These are phyloP conservation scores for Piper betle DNA, from an alignment of 164 flowering plant species.

Conservation along the genomic window DNA sequence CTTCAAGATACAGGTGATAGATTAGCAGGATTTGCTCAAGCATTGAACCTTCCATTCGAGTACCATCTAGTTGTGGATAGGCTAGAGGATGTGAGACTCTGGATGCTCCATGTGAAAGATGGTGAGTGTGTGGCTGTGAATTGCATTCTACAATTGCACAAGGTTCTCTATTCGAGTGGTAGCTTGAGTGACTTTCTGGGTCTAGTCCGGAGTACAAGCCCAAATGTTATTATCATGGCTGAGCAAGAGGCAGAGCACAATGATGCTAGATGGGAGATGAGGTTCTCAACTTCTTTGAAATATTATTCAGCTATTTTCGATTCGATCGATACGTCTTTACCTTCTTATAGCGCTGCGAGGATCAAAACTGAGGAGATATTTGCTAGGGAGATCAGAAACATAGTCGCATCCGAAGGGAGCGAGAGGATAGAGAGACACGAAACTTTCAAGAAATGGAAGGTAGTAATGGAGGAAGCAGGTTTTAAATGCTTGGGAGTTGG, in stretches of 20 bases:
- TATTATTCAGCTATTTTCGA: slow-evolving; percentile 86
- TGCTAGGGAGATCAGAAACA: slow-evolving; percentile 67
- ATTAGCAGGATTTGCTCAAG: slow-evolving; percentile 61
- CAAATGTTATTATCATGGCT: slow-evolving; percentile 44
- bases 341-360: slow-evolving; percentile 45
- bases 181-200: slow-evolving; percentile 66
- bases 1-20: slow-evolving; percentile 81
- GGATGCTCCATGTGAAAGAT: slow-evolving; percentile 99
- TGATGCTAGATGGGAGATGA: slow-evolving; percentile 29
- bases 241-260: slow-evolving; percentile 87
- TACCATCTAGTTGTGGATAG: slow-evolving; percentile 90
- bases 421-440: slow-evolving; percentile 75
- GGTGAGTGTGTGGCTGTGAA: slow-evolving; percentile 72
- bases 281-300: slow-evolving; percentile 52
- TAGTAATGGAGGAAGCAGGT: slow-evolving; percentile 54
- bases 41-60: slow-evolving; percentile 63
- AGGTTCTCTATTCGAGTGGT: slow-evolving; percentile 57
- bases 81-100: slow-evolving; percentile 82
- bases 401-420: slow-evolving; percentile 74
- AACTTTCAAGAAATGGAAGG: slow-evolving; percentile 53
- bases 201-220: slow-evolving; percentile 63
- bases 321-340: slow-evolving; percentile 41
- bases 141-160: slow-evolving; percentile 72
- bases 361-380: slow-evolving; percentile 74
- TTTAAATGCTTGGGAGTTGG: slow-evolving; percentile 30